Evolutionary conservation across 2,329 filamentous ascomycete species (phyloP).

Genomic region (Cladosporium sp.): DNA sequence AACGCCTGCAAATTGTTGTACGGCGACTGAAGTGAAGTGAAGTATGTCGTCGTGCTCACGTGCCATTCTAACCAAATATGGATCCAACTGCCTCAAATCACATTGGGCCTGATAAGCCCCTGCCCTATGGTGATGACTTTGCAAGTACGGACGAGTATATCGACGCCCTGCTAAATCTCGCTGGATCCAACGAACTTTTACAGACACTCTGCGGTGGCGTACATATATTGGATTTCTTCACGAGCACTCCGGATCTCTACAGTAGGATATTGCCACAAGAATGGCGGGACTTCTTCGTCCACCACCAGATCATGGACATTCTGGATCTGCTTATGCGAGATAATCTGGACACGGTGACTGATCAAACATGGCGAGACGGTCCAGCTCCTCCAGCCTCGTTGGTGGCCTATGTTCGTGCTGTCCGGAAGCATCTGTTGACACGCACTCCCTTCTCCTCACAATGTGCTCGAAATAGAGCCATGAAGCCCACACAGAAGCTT

Average conservation of each 20-base stretch:
- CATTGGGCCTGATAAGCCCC: conserved; percentile 42
- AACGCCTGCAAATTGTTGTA: background rate
- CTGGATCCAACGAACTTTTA: conserved; percentile 69
- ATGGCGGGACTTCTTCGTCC: conserved; percentile 76
- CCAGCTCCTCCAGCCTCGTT: conserved; percentile 54
- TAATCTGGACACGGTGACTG: conserved; percentile 51
- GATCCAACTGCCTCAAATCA: background rate
- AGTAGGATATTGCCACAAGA: conserved; percentile 68
- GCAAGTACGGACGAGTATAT: conserved; percentile 71
- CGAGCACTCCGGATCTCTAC: conserved; percentile 77
- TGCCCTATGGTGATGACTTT: conserved; percentile 71
- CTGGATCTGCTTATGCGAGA: conserved; percentile 78
- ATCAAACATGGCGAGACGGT: conserved; percentile 39
- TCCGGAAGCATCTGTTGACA: conserved; percentile 59
- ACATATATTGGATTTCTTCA: conserved; percentile 95
- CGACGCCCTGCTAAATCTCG: conserved; percentile 70
- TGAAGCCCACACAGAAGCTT: conserved; percentile 49
- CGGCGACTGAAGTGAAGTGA: conserved; percentile 2
- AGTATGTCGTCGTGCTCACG: background rate
- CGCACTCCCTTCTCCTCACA: conserved; percentile 51
- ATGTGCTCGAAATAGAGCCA: conserved; percentile 27
- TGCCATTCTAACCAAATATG: background rate
- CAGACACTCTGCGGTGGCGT: conserved; percentile 93
- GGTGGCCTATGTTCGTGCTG: conserved; percentile 65
- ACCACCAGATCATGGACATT: conserved; percentile 67